These are phyloP conservation scores for Trypanosoma avium DNA, from an alignment of 208 protist species.

Conservation along the genomic window DNA sequence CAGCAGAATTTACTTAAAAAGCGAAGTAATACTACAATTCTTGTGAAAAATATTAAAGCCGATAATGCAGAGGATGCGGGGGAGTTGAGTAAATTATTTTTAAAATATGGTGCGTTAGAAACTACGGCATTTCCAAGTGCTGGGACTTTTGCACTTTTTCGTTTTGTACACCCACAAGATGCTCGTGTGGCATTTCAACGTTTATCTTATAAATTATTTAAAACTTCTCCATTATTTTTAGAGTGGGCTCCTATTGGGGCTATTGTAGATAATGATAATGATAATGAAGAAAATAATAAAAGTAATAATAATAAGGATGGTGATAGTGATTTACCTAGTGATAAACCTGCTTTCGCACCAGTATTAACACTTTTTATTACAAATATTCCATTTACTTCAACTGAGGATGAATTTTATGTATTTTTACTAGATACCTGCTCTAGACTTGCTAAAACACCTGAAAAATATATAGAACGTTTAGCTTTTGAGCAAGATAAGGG, in stretches of 20 bases:
- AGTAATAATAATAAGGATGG: constrained; percentile 7
- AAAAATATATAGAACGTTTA: constrained; percentile 87
- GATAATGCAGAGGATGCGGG: constrained; percentile 44
- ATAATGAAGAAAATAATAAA: constrained; percentile 7
- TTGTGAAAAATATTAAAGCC: constrained; percentile 80
- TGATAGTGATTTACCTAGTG: constrained; percentile 5
- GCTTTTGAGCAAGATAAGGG: constrained; percentile 90
- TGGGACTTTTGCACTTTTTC: constrained; percentile 71
- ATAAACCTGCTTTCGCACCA: constrained; percentile 20
- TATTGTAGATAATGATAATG: constrained; percentile 38
- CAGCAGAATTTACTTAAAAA: constrained; percentile 63
- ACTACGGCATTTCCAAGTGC: constrained; percentile 63
- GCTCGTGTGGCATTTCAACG: constrained; percentile 92
- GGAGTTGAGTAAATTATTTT: constrained; percentile 69
- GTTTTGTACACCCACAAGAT: constrained; percentile 77
- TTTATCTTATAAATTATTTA: constrained; percentile 95
- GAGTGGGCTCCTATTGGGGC: constrained; percentile 97
- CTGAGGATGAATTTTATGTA: constrained; percentile 67
- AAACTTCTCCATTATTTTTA: constrained; percentile 94
- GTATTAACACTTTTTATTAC: constrained; percentile 86
- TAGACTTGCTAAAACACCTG: constrained; percentile 93
- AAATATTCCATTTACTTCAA: constrained; percentile 83
- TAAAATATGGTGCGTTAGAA: constrained; percentile 70
- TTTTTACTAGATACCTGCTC: constrained; percentile 82
- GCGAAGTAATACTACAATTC: constrained; percentile 79